phyloP scores from a whole-genome alignment of 2,329 filamentous ascomycete species.

The Cryphonectria japonica region DNA sequence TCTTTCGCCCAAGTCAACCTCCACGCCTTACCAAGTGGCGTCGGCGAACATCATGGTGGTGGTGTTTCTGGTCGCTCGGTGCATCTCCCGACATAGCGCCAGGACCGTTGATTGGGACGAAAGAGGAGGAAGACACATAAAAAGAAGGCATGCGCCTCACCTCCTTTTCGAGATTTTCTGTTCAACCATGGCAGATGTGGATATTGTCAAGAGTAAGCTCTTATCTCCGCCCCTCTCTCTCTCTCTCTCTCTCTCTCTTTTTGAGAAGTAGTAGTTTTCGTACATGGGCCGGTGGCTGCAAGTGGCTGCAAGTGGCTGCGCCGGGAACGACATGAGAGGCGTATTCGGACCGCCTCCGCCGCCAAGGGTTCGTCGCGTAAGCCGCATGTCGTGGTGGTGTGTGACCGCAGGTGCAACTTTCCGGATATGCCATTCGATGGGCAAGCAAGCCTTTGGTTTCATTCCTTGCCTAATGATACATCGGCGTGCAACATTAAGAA shows the following conservation, averaged over 20 bases:
- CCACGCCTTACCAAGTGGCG: constrained; percentile 16
- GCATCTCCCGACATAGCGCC: constrained; percentile 24
- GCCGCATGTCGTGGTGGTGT: constrained; percentile 5
- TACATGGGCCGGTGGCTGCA: not conserved
- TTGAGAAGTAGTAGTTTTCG: not conserved
- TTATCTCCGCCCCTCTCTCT: too few relatives aligned
- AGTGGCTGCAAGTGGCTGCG: not conserved
- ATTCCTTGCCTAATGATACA: constrained; percentile 25
- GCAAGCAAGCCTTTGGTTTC: constrained; percentile 19
- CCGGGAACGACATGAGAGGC: not conserved
- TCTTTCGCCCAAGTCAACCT: constrained; percentile 1
- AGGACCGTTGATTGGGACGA: not conserved
- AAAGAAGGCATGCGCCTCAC: not conserved
- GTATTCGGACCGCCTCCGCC: not conserved
- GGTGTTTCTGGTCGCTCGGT: not conserved
- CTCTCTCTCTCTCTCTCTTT: too few relatives aligned
- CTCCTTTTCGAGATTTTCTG: not conserved
- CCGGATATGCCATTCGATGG: constrained; percentile 29
- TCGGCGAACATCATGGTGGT: constrained; percentile 3
- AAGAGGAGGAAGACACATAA: not conserved
- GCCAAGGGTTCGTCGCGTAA: not conserved
- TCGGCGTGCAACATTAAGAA: constrained; percentile 18
- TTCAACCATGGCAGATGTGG: not conserved
- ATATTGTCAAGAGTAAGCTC: not conserved
- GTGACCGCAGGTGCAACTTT: constrained; percentile 18